phyloP scores from a whole-genome alignment of 495 filamentous ascomycete species.

The Aspergillus kassunensis region DNA sequence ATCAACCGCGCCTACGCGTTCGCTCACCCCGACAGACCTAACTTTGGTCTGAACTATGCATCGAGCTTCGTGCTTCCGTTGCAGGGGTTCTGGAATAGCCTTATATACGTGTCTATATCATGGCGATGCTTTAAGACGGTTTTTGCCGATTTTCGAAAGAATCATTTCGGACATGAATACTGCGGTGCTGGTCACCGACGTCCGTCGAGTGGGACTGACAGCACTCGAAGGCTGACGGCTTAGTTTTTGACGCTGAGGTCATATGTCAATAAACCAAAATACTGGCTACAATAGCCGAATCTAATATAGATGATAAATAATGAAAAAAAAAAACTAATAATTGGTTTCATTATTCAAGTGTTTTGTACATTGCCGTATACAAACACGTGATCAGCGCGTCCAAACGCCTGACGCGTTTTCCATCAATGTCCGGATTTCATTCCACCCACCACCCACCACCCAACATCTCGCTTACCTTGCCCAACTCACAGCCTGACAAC shows the following conservation, averaged over 20 bases:
- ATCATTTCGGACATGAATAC: background rate
- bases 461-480: no score
- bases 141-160: conserved; percentile 11
- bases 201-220: conserved; percentile 10
- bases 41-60: conserved; percentile 61
- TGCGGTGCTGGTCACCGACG: conserved; percentile 1
- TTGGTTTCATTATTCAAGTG: no score
- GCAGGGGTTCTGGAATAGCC: conserved; percentile 83
- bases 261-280: no score
- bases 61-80: conserved; percentile 74
- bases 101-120: conserved; percentile 72
- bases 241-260: background rate
- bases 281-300: no score
- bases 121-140: conserved; percentile 32
- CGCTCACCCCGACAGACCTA: conserved; percentile 47
- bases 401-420: no score
- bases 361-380: no score
- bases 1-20: conserved; percentile 73
- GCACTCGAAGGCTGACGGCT: conserved; percentile 10
- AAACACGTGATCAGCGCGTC: conserved; percentile 13
- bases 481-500: no score
- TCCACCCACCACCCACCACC: background rate
- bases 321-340: no score
- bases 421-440: background rate
- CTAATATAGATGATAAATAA: no score